A percentile compares a stretch with the other conserved stretches of the same genome.
Evolutionary conservation across 108 stramenopile species (phyloP).

Genomic region (Cyclotella cryptica): DNA sequence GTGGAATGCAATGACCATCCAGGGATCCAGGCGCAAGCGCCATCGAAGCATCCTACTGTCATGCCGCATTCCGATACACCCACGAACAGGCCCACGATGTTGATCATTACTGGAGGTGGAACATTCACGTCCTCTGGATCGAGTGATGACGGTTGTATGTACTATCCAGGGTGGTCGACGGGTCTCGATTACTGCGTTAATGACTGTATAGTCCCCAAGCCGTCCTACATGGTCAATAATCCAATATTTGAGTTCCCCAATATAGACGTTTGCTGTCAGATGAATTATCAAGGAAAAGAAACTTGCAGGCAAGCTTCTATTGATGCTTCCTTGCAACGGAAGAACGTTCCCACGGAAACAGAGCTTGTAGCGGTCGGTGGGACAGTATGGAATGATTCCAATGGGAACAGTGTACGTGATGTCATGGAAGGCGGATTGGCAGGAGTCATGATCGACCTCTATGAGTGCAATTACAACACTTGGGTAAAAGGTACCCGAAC

Average conservation of each 20-base stretch:
- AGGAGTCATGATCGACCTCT: constrained; percentile 32
- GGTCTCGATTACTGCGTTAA: constrained; percentile 31
- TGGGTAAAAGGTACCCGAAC: constrained; percentile 31
- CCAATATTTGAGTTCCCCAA: constrained; percentile 30
- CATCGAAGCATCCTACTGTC: not conserved
- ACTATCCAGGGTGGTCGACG: constrained; percentile 27
- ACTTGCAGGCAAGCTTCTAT: constrained; percentile 8
- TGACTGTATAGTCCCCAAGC: constrained; percentile 34
- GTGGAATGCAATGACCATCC: constrained; percentile 17
- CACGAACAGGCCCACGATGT: not conserved
- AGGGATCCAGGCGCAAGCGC: not conserved
- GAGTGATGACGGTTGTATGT: constrained; percentile 22
- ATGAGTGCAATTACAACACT: constrained; percentile 17
- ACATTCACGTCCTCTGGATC: not conserved
- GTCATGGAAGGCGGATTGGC: constrained; percentile 11
- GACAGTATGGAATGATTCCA: constrained; percentile 21
- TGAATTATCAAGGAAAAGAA: constrained; percentile 15
- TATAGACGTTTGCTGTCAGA: constrained; percentile 21
- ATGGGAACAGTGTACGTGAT: constrained; percentile 17
- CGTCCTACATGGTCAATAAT: constrained; percentile 34
- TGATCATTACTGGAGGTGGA: not conserved
- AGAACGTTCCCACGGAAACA: not conserved
- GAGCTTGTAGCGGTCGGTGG: constrained; percentile 16
- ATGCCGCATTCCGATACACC: not conserved
- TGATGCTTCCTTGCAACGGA: not conserved